Conservation (phyloP, 2,329 filamentous ascomycete genomes). For the Fusarium transvaalense region DNA sequence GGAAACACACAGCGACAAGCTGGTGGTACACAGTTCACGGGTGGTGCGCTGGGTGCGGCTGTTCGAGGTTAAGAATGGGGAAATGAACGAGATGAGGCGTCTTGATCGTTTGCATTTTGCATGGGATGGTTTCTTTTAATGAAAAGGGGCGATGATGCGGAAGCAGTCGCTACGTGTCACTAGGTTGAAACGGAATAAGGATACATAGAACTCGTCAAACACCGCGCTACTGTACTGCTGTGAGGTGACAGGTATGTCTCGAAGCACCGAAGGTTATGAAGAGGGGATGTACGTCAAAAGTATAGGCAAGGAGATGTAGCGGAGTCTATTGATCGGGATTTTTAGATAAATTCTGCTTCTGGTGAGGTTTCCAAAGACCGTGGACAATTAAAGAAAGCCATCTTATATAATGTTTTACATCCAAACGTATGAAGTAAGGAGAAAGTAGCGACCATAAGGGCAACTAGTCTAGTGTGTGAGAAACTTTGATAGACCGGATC, state of each 20-base stretch:
- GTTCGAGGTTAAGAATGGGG: conserved; percentile 66
- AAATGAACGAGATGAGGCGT: conserved; percentile 51
- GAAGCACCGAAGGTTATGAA: not conserved
- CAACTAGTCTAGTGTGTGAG: not conserved
- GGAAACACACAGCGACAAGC: conserved; percentile 74
- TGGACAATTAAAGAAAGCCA: conserved; percentile 1
- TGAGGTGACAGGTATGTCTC: conserved; percentile 26
- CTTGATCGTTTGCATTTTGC: conserved; percentile 53
- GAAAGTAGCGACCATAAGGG: too few species aligned
- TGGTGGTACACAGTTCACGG: conserved; percentile 83
- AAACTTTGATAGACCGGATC: not conserved
- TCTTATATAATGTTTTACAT: not conserved
- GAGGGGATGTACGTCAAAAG: conserved; percentile 20
- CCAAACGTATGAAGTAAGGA: too few species aligned
- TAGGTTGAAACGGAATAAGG: conserved; percentile 52
- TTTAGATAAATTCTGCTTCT: conserved; percentile 1
- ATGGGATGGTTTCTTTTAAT: conserved; percentile 54
- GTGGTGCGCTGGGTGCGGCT: conserved; percentile 79
- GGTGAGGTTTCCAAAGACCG: not conserved
- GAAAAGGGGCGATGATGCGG: conserved; percentile 52
- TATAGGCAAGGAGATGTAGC: conserved; percentile 8
- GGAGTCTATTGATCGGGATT: conserved; percentile 17
- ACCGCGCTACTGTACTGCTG: conserved; percentile 34
- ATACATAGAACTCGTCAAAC: conserved; percentile 50
- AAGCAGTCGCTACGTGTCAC: conserved; percentile 52